Base-by-base conservation (phyloP, 179 eudicot species). In the Beta lomatogona region DNA sequence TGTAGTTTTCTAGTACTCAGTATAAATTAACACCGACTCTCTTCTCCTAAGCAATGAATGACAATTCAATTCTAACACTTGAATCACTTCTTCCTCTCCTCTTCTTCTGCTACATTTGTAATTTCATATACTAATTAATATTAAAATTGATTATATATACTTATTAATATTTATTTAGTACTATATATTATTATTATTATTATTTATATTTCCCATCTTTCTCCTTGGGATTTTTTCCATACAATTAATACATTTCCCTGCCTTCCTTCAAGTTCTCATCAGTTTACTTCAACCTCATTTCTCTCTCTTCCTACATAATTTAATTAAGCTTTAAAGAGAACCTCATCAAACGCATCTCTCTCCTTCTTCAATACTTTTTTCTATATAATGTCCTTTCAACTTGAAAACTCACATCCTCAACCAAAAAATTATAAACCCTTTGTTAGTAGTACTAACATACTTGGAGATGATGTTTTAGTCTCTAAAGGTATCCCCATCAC, bases 351-450 rank as follows among this genome's bases (percentile, higher is more conserved):
- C 75, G 74, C 48, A 54, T 76, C 48, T 8, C 59, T 14, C 73
- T 16, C 41, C 19, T 54, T 22, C 57, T 80, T 48, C 12, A 65
- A 53, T 55, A 73, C 57, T 46, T 54, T 55, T 58, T 55, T 58
- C 80, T 85, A 85, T 81, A 85, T 73, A 82, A 85, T 85, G 87
- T 75, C 84, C 76, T 82, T 82, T 28, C 73, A 68, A 9, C 53
- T 81, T 75, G 79, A 85, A 81, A 78, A 75, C 70, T 63, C 71
- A 77, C 76, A 55, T 9, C 79, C 71, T 21, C 86, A 73, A 36
- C 81, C 70, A 9, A 64, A 57, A 31, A 36, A 58, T 48, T 9
- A 67, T n/a, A 28, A 48, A 46, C 0, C 83, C 59, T 65, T 31
- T 60, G n/a, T 71, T 77, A 77, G 12, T 77, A 77, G 6, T n/a